Conservation (phyloP, 2,329 filamentous ascomycete genomes). For the Ophiocordyceps polyrhachis-furcata region DNA sequence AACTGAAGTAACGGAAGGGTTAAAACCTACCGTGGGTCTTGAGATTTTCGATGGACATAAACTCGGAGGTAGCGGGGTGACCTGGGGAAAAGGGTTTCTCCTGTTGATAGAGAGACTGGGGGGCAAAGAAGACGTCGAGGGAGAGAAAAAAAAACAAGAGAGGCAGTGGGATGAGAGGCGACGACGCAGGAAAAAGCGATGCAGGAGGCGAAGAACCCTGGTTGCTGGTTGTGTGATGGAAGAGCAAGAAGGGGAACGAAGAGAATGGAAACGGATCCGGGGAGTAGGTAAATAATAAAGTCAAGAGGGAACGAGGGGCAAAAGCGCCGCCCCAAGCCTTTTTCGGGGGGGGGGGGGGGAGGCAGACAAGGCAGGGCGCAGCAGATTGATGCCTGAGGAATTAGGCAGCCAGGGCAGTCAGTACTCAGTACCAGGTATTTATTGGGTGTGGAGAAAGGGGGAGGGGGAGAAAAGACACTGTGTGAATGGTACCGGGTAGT, state of each 20-base stretch:
- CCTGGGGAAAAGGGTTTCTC: constrained; percentile 31
- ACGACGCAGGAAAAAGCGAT: background rate
- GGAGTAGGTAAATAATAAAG: background rate
- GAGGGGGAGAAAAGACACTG: background rate
- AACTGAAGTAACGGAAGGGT: too few relatives aligned
- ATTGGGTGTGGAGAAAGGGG: background rate
- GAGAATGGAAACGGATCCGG: constrained; percentile 2
- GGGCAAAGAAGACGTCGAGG: background rate
- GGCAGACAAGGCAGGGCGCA: background rate
- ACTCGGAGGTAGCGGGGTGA: constrained; percentile 52
- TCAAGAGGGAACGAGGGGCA: constrained; percentile 1
- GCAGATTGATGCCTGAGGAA: constrained; percentile 2
- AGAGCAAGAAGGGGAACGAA: background rate
- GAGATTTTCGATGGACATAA: constrained; percentile 99
- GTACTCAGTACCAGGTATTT: too few relatives aligned
- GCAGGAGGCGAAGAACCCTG: background rate
- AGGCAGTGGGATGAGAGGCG: background rate
- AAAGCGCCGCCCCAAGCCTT: background rate
- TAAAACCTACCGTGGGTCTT: constrained; percentile 66
- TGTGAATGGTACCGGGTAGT: background rate
- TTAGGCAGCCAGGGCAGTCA: background rate
- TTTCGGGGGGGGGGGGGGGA: background rate
- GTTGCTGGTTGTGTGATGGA: background rate
- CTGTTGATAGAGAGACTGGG: constrained; percentile 28
- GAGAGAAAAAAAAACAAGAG: constrained; percentile 6